Conservation (phyloP, 345 rosid species). For the Isatis tinctoria region DNA sequence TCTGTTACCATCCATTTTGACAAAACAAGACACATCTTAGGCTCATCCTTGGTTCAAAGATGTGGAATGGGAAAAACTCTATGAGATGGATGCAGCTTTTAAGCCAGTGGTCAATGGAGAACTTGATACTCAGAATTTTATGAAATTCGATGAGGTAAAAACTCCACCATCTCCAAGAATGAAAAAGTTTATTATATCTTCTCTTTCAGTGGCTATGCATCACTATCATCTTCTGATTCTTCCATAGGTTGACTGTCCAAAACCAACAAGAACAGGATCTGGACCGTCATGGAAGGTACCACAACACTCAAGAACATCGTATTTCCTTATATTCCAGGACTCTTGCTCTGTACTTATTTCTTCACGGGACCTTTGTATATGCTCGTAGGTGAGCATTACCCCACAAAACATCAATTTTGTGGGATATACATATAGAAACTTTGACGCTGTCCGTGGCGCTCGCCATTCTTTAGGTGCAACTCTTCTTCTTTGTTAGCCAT, state of each 20-base stretch:
- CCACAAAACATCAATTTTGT: slow-evolving; percentile 78
- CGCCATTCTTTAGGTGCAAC: slow-evolving; percentile 49
- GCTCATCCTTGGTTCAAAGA: slow-evolving; percentile 98
- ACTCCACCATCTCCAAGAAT: neutral
- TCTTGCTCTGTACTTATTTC: slow-evolving; percentile 12
- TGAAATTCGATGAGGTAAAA: slow-evolving; percentile 88
- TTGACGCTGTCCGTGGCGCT: slow-evolving; percentile 68
- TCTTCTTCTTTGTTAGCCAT: neutral
- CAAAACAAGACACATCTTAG: slow-evolving; percentile 34
- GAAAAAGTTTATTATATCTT: neutral
- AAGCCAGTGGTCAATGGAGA: slow-evolving; percentile 81
- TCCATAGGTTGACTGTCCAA: slow-evolving; percentile 48
- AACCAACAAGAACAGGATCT: slow-evolving; percentile 54
- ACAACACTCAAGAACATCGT: neutral
- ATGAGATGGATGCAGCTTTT: slow-evolving; percentile 86
- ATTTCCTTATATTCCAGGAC: neutral
- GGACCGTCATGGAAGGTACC: slow-evolving; percentile 78
- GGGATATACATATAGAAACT: slow-evolving; percentile 90
- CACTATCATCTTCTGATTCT: slow-evolving; percentile 7
- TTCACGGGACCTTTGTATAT: neutral
- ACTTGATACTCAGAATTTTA: slow-evolving; percentile 86
- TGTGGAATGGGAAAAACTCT: slow-evolving; percentile 70
- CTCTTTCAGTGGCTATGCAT: neutral
- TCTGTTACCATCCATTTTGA: neutral
- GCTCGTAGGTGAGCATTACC: slow-evolving; percentile 47